Conservation (phyloP, 140 eudicot species). For the Cichorium intybus region DNA sequence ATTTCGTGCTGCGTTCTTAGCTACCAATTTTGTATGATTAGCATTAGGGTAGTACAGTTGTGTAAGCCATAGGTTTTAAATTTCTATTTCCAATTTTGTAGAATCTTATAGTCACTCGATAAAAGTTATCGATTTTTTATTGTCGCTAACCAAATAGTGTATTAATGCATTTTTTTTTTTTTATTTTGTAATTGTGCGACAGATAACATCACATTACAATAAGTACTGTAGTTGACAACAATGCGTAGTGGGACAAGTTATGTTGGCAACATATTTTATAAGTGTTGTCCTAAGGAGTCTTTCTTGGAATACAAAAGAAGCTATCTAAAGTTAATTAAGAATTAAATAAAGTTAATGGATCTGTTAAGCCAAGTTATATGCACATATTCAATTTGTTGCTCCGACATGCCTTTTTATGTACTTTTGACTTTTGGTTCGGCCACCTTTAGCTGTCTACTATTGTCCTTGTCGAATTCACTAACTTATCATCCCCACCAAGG, state of each 20-base stretch:
- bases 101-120: slow-evolving; percentile 1
- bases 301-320: no score
- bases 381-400: no score
- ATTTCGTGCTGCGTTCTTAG: slow-evolving; percentile 30
- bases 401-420: not conserved
- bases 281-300: no score
- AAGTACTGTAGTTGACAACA: no score
- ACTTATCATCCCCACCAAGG: not conserved
- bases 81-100: slow-evolving; percentile 32
- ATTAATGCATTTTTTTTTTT: no score
- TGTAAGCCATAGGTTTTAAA: slow-evolving; percentile 18
- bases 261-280: no score
- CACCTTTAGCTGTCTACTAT: not conserved
- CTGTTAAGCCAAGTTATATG: no score
- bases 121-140: not conserved
- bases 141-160: not conserved
- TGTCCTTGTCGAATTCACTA: not conserved
- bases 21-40: not conserved
- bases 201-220: no score
- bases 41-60: slow-evolving; percentile 9
- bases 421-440: not conserved
- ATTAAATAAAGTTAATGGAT: no score
- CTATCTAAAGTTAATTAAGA: no score
- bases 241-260: no score
- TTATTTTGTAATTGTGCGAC: no score